Percentiles rank a stretch among this genome's conserved stretches.
Conservation (phyloP, 2,329 filamentous ascomycete genomes). For the Ceratocystis cubensis region DNA sequence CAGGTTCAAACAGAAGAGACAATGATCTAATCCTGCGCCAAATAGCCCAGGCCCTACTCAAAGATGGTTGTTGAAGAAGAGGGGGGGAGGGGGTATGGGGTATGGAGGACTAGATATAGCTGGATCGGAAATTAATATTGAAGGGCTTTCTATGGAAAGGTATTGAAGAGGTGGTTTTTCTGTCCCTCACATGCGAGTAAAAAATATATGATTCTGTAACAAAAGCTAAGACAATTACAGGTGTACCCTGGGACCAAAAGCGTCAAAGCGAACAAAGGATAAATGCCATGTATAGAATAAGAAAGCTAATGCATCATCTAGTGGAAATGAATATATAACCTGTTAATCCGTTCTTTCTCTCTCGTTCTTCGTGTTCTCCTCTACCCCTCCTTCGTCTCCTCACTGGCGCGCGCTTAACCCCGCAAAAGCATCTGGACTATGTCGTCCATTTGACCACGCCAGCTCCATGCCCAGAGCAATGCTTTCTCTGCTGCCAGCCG, state of each 20-base stretch:
- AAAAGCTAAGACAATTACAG: neutral
- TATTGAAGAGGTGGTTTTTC: too few relatives aligned
- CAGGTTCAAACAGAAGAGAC: too few relatives aligned
- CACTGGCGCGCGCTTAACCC: constrained; percentile 52
- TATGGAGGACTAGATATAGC: too few relatives aligned
- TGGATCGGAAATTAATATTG: too few relatives aligned
- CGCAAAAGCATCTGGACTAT: constrained; percentile 70
- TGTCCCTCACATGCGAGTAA: too few relatives aligned
- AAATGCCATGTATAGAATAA: neutral
- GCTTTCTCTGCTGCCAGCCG: constrained; percentile 52
- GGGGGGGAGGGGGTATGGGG: too few relatives aligned
- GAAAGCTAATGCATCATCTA: constrained; percentile 4
- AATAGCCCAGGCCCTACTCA: too few relatives aligned
- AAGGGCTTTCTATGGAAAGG: too few relatives aligned
- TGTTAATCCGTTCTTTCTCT: neutral
- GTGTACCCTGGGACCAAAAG: neutral
- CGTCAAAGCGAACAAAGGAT: neutral
- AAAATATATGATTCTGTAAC: too few relatives aligned
- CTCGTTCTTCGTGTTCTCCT: neutral
- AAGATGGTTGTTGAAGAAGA: too few relatives aligned
- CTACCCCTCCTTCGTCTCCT: neutral
- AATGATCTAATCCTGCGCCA: too few relatives aligned
- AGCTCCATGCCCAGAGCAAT: constrained; percentile 52
- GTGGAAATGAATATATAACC: neutral
- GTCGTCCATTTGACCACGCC: constrained; percentile 55